These are phyloP conservation scores for Pleurotus platypus DNA, from an alignment of 768 basidiomycete genomes.

Conservation along the genomic window DNA sequence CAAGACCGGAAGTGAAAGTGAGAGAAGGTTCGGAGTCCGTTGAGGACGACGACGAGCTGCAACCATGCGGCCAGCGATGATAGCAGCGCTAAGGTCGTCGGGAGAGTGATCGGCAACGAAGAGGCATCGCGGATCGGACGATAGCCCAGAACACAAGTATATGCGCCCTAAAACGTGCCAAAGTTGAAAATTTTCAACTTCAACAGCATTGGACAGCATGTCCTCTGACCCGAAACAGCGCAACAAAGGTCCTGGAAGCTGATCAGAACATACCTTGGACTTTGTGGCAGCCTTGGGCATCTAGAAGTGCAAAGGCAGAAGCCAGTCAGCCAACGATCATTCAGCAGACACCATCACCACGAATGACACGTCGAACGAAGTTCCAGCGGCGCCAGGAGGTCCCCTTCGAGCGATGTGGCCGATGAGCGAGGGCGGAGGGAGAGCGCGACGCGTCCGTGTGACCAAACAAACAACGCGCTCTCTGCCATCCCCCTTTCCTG, in stretches of 20 bases:
- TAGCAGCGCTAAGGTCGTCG: not conserved
- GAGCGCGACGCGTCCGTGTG: constrained; percentile 13
- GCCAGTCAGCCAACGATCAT: constrained; percentile 6
- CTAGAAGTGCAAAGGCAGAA: constrained; percentile 26
- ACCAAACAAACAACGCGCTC: constrained; percentile 20
- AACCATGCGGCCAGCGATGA: not conserved
- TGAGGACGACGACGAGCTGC: constrained; percentile 11
- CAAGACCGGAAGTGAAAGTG: not conserved
- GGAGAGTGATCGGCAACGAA: not conserved
- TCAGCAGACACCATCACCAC: not conserved
- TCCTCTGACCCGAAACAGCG: not conserved
- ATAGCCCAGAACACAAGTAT: not conserved
- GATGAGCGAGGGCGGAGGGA: not conserved
- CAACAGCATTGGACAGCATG: not conserved
- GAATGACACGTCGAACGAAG: constrained; percentile 5
- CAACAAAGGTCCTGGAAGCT: constrained; percentile 11
- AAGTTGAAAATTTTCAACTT: not conserved
- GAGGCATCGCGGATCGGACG: not conserved
- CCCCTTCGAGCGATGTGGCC: not conserved
- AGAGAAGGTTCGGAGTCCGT: constrained; percentile 9
- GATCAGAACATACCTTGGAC: constrained; percentile 51
- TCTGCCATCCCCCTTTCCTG: not conserved
- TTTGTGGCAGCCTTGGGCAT: constrained; percentile 80
- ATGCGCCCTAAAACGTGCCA: not conserved
- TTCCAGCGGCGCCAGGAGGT: not conserved